These are phyloP conservation scores for Geranomyces variabilis DNA, from an alignment of 192 early-diverging fungal genomes.

Conservation along the genomic window DNA sequence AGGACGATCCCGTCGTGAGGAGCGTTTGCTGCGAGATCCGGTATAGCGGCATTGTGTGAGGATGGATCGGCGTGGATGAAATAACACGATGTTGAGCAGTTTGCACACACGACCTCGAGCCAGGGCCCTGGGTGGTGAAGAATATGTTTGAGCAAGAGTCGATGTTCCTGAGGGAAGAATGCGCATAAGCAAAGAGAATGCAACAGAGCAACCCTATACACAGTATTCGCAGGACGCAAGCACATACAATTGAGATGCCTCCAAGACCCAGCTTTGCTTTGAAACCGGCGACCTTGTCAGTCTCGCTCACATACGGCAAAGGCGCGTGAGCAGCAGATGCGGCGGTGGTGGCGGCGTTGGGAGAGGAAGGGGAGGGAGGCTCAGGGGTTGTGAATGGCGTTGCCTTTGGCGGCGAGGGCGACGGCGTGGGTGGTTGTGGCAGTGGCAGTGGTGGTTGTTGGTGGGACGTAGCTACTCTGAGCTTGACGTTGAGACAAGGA, in stretches of 20 bases:
- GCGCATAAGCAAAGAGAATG: too few species aligned
- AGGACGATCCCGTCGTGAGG: constrained; percentile 14
- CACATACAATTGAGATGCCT: constrained; percentile 22
- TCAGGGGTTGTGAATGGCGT: not conserved
- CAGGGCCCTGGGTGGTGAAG: constrained; percentile 4
- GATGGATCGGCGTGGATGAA: constrained; percentile 16
- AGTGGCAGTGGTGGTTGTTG: too few species aligned
- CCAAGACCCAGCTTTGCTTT: constrained; percentile 26
- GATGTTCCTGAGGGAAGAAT: constrained; percentile 19
- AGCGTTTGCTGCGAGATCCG: not conserved
- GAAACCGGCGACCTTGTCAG: constrained; percentile 5
- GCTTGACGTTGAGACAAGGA: constrained; percentile 31
- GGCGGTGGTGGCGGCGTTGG: not conserved
- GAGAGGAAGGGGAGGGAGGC: not conserved
- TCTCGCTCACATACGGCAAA: constrained; percentile 9
- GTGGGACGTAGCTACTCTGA: not conserved
- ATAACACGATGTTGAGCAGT: constrained; percentile 25
- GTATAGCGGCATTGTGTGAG: not conserved
- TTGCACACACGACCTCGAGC: constrained; percentile 30
- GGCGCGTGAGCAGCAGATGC: not conserved
- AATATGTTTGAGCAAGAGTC: constrained; percentile 19
- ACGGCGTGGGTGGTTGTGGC: too few species aligned
- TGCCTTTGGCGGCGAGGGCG: not conserved
- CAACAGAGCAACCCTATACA: too few species aligned
- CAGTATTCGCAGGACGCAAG: too few species aligned